phyloP scores from a whole-genome alignment of 2,329 filamentous ascomycete species.

The Blumeria hordei region DNA sequence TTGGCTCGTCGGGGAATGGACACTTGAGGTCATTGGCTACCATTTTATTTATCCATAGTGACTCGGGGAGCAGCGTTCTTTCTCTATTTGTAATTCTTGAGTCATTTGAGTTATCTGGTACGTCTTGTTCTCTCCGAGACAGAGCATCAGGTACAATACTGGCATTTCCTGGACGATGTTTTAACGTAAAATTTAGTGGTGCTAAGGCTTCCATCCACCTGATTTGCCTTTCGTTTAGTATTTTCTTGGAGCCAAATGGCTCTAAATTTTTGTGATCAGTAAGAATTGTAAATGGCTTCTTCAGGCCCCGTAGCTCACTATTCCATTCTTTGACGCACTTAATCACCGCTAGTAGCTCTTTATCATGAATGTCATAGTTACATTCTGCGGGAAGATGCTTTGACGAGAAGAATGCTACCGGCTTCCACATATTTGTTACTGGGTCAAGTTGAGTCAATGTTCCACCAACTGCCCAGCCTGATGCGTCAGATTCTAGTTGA shows the following conservation, averaged over 20 bases:
- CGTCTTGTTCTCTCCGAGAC: not conserved
- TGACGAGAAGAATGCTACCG: constrained; percentile 1
- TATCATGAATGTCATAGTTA: constrained; percentile 2
- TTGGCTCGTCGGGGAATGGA: not conserved
- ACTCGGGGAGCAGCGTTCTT: not conserved
- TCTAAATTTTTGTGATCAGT: not conserved
- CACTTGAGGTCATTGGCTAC: not conserved
- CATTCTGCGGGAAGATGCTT: not conserved
- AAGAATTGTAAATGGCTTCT: not conserved
- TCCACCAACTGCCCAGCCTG: not conserved
- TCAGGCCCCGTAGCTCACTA: not conserved
- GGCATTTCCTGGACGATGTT: not conserved
- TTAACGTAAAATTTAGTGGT: not conserved
- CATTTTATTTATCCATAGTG: not conserved
- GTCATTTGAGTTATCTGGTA: not conserved
- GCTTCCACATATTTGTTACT: not conserved
- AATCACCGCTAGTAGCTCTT: constrained; percentile 2
- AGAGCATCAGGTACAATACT: not conserved
- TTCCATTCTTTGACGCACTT: not conserved
- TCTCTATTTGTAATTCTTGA: not conserved
- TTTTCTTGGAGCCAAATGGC: not conserved
- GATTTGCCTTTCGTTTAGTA: not conserved
- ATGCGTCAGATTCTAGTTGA: not conserved
- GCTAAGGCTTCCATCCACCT: not conserved
- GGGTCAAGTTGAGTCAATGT: constrained; percentile 1